Base-by-base conservation (phyloP, 1,284 basidiomycete species). In the Ganoderma leucocontextum region DNA sequence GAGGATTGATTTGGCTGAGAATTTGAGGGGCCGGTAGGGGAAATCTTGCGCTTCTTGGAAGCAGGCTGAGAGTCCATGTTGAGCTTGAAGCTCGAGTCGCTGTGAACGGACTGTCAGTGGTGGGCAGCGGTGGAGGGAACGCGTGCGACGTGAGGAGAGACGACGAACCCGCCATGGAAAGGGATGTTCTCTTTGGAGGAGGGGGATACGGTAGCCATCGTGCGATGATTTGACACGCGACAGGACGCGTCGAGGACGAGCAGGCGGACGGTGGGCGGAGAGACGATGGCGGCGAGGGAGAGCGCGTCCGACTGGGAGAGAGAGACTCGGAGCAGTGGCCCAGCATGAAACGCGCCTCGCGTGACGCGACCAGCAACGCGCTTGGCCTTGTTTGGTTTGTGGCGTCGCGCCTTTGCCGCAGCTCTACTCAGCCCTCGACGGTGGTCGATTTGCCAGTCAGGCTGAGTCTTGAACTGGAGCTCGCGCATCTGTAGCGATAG, bases 31-130 rank as follows among this genome's bases (percentile, higher is more conserved):
- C 60, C 78, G 36, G 79, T 71, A 7, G 82, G 72, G 15, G 76
- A 83, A 9, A 93, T 75, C 75, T 88, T 93, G 62, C 90, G 83
- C 73, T 86, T 87, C 80, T 93, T 93, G 9, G 84, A 65, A 8
- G 82, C 83, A 29, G 88, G 89, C 65, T 85, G 83, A 7, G 76
- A 68, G 39, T 72, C 74, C 33, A 66, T 22, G 63, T 74, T 76
- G 38, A 66, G 71, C 59, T 75, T 74, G 68, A 76, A 55, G 73
- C 75, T 70, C 58, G 72, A 62, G 69, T 74, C 63, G 55, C 74
- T 59, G 67, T 58, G 67, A 4, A 44, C 29, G 55, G 35, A 19
- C 7, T 36, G 44, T 35, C 19, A 13, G 59, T 65, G 61, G 61
- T 36, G 49, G 63, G 29, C 29, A 29, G 58, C 42, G 62, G 61